Percentiles rank a stretch among this genome's conserved stretches.
These are phyloP conservation scores for Senna siamea DNA, from an alignment of 306 rosid species.

Conservation along the genomic window DNA sequence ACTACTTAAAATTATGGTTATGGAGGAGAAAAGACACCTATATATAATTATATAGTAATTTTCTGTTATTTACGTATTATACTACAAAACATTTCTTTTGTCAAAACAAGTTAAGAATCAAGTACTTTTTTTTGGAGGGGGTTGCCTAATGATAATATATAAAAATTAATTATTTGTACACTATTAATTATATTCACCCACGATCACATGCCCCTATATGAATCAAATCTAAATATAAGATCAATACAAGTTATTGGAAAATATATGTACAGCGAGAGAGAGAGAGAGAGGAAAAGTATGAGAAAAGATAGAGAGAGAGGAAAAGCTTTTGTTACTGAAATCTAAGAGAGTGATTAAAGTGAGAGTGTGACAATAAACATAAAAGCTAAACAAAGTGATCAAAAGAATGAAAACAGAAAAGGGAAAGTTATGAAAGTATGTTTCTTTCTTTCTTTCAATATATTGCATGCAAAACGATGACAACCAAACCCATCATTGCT, in stretches of 20 bases:
- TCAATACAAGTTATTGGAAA: too few relatives aligned
- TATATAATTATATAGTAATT: too few relatives aligned
- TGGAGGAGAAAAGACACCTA: too few relatives aligned
- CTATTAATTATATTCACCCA: too few relatives aligned
- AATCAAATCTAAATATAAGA: not conserved
- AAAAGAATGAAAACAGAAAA: constrained; percentile 38
- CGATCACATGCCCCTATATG: not conserved
- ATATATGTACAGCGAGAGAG: constrained; percentile 37
- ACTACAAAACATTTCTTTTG: not conserved
- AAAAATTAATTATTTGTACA: not conserved
- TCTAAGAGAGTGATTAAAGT: constrained; percentile 75
- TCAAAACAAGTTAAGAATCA: constrained; percentile 11
- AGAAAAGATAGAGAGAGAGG: constrained; percentile 32
- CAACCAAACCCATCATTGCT: constrained; percentile 68
- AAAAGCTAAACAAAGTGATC: constrained; percentile 57
- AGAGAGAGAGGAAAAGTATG: constrained; percentile 27
- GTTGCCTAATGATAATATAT: constrained; percentile 2
- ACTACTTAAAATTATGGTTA: too few relatives aligned
- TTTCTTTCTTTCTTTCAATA: constrained; percentile 43
- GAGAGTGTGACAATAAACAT: constrained; percentile 57
- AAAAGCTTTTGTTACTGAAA: constrained; percentile 74
- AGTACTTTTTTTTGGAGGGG: not conserved
- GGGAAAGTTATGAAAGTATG: constrained; percentile 48
- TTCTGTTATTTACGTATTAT: not conserved
- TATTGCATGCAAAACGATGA: constrained; percentile 73